Evolutionary conservation across 208 protist species (phyloP), one percentile per base, ranked within the genome.

Genomic region (Entamoeba moshkovskii): DNA sequence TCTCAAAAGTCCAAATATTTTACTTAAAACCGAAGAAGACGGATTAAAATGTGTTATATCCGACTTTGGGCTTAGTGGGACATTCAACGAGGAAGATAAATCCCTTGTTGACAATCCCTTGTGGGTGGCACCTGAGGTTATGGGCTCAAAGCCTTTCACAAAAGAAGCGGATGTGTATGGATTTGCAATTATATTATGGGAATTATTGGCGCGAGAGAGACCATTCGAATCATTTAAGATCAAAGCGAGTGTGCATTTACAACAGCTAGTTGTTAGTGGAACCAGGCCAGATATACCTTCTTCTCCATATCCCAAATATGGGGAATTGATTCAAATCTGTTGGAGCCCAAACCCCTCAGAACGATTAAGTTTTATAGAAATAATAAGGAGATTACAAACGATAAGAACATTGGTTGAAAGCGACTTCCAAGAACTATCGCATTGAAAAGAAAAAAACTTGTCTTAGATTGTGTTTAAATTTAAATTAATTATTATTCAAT

Each of bases 151-250:
- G 48, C 66, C 93, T 11, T 96, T 96, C 93, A 93, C 92, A 49
- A 45, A 95, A n/a, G 94, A 94, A 2, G 95, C 95, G 3, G 96
- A 97, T 95, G 95, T 97, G 8, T 97, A 95, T 59, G 95, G 94
- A 0, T 97, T 95, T 95, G 96, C 93, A 13, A 94, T 97, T n/a
- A 94, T 97, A 1, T 73, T 96, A 46, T 94, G 91, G 1, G 96
- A 96, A 59, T 73, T 96, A n/a, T 91, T 96, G 25, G 96, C 96
- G 22, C 73, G 95, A 52, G 42, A 93, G 42, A 66, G 52, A n/a
- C 95, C 95, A 45, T 95, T 94, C 49, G 46, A 22, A 44, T n/a
- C n/a, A n/a, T n/a, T n/a, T n/a, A n/a, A n/a, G n/a, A n/a, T n/a
- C n/a, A n/a, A n/a, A n/a, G n/a, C n/a, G n/a, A n/a, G n/a, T n/a